Conservation (phyloP, 345 rosid genomes). For the Carallia pectinifolia region DNA sequence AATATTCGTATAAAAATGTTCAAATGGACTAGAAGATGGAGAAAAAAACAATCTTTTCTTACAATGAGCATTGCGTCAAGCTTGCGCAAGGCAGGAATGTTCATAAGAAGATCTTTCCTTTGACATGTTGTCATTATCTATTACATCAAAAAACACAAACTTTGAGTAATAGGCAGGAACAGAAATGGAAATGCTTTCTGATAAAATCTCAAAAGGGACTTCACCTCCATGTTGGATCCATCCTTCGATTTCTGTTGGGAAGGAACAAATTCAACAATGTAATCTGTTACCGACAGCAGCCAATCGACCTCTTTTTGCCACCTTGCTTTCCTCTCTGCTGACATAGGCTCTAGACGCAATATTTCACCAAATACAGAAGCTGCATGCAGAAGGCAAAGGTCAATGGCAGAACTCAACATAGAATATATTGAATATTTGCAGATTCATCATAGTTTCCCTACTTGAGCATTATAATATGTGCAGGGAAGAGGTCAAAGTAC, state of each 20-base stretch:
- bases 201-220: neutral
- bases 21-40: neutral
- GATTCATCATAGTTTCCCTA: neutral
- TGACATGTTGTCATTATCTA: slow-evolving; percentile 86
- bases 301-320: slow-evolving; percentile 45
- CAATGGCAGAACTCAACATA: neutral
- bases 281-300: slow-evolving; percentile 41
- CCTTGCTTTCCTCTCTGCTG: slow-evolving; percentile 37
- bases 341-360: slow-evolving; percentile 40
- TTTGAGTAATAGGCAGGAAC: neutral
- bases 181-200: neutral
- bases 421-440: neutral
- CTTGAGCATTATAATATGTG: neutral
- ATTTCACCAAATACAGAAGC: slow-evolving; percentile 51
- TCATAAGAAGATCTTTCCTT: slow-evolving; percentile 79
- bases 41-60: slow-evolving; percentile 31
- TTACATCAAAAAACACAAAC: neutral
- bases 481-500: slow-evolving; percentile 8
- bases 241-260: slow-evolving; percentile 36
- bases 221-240: slow-evolving; percentile 38
- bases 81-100: slow-evolving; percentile 89
- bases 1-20: neutral
- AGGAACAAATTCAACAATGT: slow-evolving; percentile 45
- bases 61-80: slow-evolving; percentile 94
- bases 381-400: slow-evolving; percentile 13